Base-by-base conservation (phyloP, 305 asterid genomes). In the Lippia alba region DNA sequence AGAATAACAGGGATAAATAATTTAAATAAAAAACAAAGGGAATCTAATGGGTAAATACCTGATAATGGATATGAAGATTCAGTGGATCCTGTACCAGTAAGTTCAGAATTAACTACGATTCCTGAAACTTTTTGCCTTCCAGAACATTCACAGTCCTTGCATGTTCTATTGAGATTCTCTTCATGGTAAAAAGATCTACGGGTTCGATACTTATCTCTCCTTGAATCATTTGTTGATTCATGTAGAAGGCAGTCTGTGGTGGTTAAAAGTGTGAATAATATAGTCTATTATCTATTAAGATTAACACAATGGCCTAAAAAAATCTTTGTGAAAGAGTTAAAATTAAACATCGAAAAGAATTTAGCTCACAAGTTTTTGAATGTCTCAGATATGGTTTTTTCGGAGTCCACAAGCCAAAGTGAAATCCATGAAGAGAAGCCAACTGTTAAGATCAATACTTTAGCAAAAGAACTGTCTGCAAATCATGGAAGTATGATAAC, bases 31-130 rank as follows among this genome's bases (percentile, higher is more conserved):
- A 56, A 56, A 36, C 30, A 39, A 51, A 65, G 69, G 5, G 34
- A 45, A 48, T 48, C 69, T 57, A 71, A 57, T 53, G 59, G 49
- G 69, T 74, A 64, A 74, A 63, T 69, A 89, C 98, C 97, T 83
- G 92, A 80, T 12, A 88, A 76, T 50, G 85, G 84, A 85, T 76
- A 65, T 56, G 89, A 73, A 76, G 88, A 82, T 70, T 81, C 88
- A 72, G 88, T 67, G 51, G 94, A 81, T 76, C 91, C 93, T 46
- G 88, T 74, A 72, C 81, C 89, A 51, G 90, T 76, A 75, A 87
- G 83, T 75, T 85, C 94, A 67, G 97, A 90, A 79, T 88, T 90
- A 46, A 76, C 80, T 46, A 87, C 65, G 15, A 80, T 77, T 78
- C 91, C 83, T 57, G 86, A 67, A 51, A 58, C 46, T 45, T 69